Base-by-base conservation (phyloP, 164 flowering plant species). In the Magnolia kwangsiensis region DNA sequence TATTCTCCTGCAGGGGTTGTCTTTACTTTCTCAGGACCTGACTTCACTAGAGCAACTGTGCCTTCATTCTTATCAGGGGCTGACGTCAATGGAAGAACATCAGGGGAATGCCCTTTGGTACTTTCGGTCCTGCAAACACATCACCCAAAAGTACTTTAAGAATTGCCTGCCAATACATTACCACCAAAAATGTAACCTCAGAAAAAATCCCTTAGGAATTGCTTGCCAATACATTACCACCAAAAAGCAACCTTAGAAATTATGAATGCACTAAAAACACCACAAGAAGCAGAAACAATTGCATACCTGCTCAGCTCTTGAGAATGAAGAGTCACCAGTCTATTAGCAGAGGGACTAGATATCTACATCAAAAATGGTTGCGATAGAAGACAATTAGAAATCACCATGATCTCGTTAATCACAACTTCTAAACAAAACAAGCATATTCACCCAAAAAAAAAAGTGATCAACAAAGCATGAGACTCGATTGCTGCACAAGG, bases 1-100 rank as follows among this genome's bases (percentile, higher is more conserved):
- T 96, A 96, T 81, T 96, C 99, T 74, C 99, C 99, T 1, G 99
- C 99, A 18, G 99, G 97, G 51, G 99, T 94, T 45, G 90, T 84
- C 85, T 96, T 96, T 23, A 87, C 83, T 83, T 84, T 89, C 71
- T 94, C 97, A 76, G 80, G 55, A 78, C 89, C 88, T 50, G 97
- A 76, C 84, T 94, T 96, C 50, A 91, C 92, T 82, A 96, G 77
- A 67, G 97, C 93, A 3, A 83, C 84, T 59, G 90, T 63, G 63
- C 83, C 82, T 59, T 91, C 94, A 76, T 82, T 79, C 82, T 86
- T 90, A 23, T 85, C 88, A 19, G 85, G 19, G 19, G 83, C 72
- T 27, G 81, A 78, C n/a, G 93, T 81, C 73, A 80, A 86, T 76
- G 93, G 67, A 66, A 72, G 74, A 65, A 75, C 86, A 82, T 89